Base-by-base conservation (phyloP, 2,329 filamentous ascomycete species). In the Malbranchea cinnamomea region DNA sequence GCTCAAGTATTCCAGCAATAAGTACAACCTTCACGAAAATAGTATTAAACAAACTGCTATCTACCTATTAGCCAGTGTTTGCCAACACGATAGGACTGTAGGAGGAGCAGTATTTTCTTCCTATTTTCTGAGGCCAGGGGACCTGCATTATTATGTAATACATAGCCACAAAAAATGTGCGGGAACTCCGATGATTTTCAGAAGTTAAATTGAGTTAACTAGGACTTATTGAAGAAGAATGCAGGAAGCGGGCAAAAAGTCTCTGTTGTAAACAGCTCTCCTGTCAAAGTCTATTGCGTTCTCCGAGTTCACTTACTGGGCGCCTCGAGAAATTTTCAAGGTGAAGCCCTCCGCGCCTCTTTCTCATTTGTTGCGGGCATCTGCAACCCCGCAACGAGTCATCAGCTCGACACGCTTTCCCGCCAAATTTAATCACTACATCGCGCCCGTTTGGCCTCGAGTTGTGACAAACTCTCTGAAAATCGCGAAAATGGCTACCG, bases 401-500 rank as follows among this genome's bases (percentile, higher is more conserved):
- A 28, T 22, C n/a, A n/a, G n/a, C n/a, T n/a, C n/a, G n/a, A n/a
- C 13, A 23, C 14, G 13, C 6, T 16, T 18, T 9, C 23, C 5
- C 12, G 12, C 14, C 16, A 14, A n/a, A n/a, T n/a, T n/a, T n/a
- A n/a, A n/a, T n/a, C n/a, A n/a, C n/a, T n/a, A n/a, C n/a, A n/a
- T n/a, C n/a, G n/a, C n/a, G n/a, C n/a, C n/a, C n/a, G n/a, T n/a
- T n/a, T n/a, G n/a, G n/a, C n/a, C n/a, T n/a, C n/a, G n/a, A n/a
- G n/a, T n/a, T n/a, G n/a, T n/a, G n/a, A n/a, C n/a, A n/a, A n/a
- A n/a, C n/a, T n/a, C 10, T 7, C 5, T 7, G 10, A 23, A 19
- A 13, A 28, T 26, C 28, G 35, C 37, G 27, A 45, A 30, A 25
- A 46, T 46, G 44, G 43, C 44, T n/a, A 45, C 50, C 32, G 49